phyloP scores from a whole-genome alignment of 2,329 filamentous ascomycete genomes.

The Chrysosphaeria jannelii region DNA sequence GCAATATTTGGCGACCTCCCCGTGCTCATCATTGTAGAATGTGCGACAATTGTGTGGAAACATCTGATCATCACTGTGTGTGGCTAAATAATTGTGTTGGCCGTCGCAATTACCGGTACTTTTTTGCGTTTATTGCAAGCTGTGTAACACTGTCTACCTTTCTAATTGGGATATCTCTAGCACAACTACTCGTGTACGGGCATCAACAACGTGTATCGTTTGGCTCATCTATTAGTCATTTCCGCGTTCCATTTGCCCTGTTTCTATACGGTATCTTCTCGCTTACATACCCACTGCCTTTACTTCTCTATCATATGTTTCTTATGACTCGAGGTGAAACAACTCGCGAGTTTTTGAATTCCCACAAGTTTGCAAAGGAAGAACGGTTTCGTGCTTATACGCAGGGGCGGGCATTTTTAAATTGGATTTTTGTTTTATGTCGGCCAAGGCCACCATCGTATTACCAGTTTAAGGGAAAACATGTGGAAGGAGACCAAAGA shows the following conservation, averaged over 20 bases:
- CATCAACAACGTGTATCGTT: slow-evolving; percentile 34
- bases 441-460: slow-evolving; percentile 71
- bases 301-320: slow-evolving; percentile 76
- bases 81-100: slow-evolving; percentile 98
- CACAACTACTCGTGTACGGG: slow-evolving; percentile 49
- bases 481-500: slow-evolving; percentile 58
- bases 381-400: slow-evolving; percentile 80
- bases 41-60: slow-evolving; percentile 93
- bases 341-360: slow-evolving; percentile 84
- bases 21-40: slow-evolving; percentile 87
- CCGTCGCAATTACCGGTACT: slow-evolving; percentile 90
- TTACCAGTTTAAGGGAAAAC: slow-evolving; percentile 53
- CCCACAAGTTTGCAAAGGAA: slow-evolving; percentile 75
- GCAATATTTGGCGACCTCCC: slow-evolving; percentile 88
- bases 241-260: slow-evolving; percentile 64
- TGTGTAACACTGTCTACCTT: slow-evolving; percentile 50
- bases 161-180: slow-evolving; percentile 47
- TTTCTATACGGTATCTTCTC: slow-evolving; percentile 52
- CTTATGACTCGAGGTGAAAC: slow-evolving; percentile 78
- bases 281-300: slow-evolving; percentile 50
- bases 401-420: slow-evolving; percentile 42
- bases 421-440: slow-evolving; percentile 55
- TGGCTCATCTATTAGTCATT: slow-evolving; percentile 31
- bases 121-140: slow-evolving; percentile 68
- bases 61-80: slow-evolving; percentile 91